Evolutionary conservation across 2,329 filamentous ascomycete genomes (phyloP).

Genomic region (Bipolaris gigantea): DNA sequence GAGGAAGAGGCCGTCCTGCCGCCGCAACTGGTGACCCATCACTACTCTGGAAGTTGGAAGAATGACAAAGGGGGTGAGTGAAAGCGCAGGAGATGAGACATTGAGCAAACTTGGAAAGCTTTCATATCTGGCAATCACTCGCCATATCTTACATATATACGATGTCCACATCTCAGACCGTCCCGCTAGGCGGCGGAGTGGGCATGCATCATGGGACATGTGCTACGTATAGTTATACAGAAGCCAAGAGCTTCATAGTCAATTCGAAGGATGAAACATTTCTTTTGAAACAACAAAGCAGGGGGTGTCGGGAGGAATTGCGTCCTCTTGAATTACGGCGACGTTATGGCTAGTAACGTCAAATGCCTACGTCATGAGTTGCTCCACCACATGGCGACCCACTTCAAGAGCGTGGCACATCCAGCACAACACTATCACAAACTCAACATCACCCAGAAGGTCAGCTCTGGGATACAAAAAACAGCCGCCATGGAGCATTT

Average conservation of each 20-base stretch:
- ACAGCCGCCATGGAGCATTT: constrained; percentile 45
- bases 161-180: not conserved
- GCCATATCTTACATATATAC: not conserved
- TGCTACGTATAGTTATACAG: not conserved
- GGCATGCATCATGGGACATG: not conserved
- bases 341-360: constrained; percentile 11
- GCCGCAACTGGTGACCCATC: constrained; percentile 18
- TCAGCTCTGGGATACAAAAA: no score
- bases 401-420: not conserved
- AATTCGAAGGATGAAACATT: not conserved
- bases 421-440: not conserved
- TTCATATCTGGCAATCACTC: no score
- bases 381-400: not conserved
- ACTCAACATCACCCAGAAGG: not conserved
- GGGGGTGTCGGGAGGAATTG: not conserved
- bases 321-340: not conserved
- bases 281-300: not conserved
- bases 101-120: not conserved
- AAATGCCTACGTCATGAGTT: constrained; percentile 25
- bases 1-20: constrained; percentile 8
- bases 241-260: not conserved
- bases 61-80: constrained; percentile 16
- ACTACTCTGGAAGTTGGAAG: constrained; percentile 29
- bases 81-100: not conserved
- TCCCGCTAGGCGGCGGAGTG: not conserved